These are phyloP conservation scores for Salvia sclarea DNA, from an alignment of 305 asterid genomes.

Conservation along the genomic window DNA sequence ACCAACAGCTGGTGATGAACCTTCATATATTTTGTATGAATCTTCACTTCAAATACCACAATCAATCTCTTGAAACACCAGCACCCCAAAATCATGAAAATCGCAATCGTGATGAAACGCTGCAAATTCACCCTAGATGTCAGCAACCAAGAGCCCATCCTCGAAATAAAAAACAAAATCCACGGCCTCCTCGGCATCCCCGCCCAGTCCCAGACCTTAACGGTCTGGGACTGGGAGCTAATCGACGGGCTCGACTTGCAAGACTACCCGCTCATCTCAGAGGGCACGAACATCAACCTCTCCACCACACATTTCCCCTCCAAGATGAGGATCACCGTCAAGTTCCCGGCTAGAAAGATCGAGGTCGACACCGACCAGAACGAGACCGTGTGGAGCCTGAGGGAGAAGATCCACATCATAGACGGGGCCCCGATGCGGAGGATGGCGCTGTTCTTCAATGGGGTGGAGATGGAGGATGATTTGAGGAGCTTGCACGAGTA, in stretches of 20 bases:
- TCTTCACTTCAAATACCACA: conserved; percentile 18
- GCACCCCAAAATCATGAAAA: conserved; percentile 38
- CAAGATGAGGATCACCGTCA: conserved; percentile 44
- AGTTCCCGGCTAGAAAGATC: conserved; percentile 36
- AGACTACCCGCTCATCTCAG: conserved; percentile 66
- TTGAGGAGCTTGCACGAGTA: conserved; percentile 23
- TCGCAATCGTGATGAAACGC: conserved; percentile 43
- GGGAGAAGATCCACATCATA: conserved; percentile 77
- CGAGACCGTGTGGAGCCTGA: conserved; percentile 74
- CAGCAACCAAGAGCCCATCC: conserved; percentile 53
- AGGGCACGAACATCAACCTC: conserved; percentile 55
- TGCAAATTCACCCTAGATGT: conserved; percentile 58
- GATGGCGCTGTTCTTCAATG: conserved; percentile 55
- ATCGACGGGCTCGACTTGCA: conserved; percentile 66
- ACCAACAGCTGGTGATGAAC: conserved; percentile 18
- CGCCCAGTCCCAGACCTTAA: conserved; percentile 52
- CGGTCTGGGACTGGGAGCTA: conserved; percentile 65
- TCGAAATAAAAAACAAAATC: conserved; percentile 54
- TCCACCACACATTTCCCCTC: conserved; percentile 24
- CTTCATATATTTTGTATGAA: conserved; percentile 18
- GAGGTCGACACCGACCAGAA: conserved; percentile 47
- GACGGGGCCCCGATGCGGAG: conserved; percentile 66
- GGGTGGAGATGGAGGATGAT: conserved; percentile 45
- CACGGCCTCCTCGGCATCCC: conserved; percentile 55
- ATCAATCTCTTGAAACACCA: too few relatives aligned